Conservation (phyloP, 2,329 filamentous ascomycete species). For the Paracoccidioides lutzii region DNA sequence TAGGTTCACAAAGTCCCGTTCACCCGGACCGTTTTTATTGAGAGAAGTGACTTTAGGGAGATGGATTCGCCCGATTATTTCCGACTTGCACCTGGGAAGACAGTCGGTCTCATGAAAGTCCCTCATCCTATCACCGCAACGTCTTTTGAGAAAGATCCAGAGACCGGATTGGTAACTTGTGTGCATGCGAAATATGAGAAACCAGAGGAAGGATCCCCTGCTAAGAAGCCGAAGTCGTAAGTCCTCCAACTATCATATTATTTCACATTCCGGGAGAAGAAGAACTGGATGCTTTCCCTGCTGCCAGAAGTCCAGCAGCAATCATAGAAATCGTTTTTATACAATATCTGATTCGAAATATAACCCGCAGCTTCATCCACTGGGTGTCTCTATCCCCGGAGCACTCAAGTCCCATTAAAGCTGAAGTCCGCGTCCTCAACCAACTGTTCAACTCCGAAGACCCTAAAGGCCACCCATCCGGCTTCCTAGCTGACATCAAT, state of each 20-base stretch:
- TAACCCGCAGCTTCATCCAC: slow-evolving; percentile 50
- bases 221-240: slow-evolving; percentile 56
- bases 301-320: background rate
- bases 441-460: slow-evolving; percentile 77
- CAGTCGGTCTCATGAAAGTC: slow-evolving; percentile 59
- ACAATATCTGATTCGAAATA: background rate
- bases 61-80: slow-evolving; percentile 62
- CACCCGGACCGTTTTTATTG: slow-evolving; percentile 72
- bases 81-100: slow-evolving; percentile 61
- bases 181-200: slow-evolving; percentile 58
- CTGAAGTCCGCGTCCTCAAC: slow-evolving; percentile 68
- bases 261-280: background rate
- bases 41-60: slow-evolving; percentile 64
- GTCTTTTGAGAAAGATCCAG: slow-evolving; percentile 53
- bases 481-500: slow-evolving; percentile 75
- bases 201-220: slow-evolving; percentile 49
- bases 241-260: background rate
- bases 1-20: slow-evolving; percentile 44
- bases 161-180: slow-evolving; percentile 51
- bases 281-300: background rate
- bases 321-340: too few relatives aligned
- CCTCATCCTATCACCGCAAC: slow-evolving; percentile 57
- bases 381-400: slow-evolving; percentile 66
- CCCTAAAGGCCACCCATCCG: slow-evolving; percentile 62
- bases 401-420: slow-evolving; percentile 46